Evolutionary conservation across 2,329 filamentous ascomycete genomes (phyloP).

Genomic region (Hypoxylon sp.): DNA sequence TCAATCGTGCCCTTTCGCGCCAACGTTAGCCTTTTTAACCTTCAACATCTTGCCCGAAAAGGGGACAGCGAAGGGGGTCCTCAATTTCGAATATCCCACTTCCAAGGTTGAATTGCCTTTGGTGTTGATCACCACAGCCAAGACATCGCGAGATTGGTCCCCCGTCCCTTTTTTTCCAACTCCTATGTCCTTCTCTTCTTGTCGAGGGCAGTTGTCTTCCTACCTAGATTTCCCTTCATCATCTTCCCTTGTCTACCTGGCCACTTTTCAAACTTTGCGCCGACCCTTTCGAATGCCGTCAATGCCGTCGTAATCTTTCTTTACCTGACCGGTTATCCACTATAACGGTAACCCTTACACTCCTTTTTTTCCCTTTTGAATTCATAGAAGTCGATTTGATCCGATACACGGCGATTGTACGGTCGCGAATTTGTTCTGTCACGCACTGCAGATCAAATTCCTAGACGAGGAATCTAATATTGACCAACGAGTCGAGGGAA

Average conservation of each 20-base stretch:
- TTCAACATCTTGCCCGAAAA: slow-evolving; percentile 41
- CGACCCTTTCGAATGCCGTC: slow-evolving; percentile 18
- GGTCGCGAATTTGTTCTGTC: slow-evolving; percentile 11
- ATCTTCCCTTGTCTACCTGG: slow-evolving; percentile 12
- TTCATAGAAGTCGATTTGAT: slow-evolving; percentile 1
- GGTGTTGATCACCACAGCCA: slow-evolving; percentile 44
- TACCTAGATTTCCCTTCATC: slow-evolving; percentile 1
- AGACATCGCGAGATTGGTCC: slow-evolving; percentile 43
- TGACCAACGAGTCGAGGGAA: slow-evolving; percentile 14
- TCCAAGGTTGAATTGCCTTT: slow-evolving; percentile 35
- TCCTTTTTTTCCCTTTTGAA: slow-evolving; percentile 28
- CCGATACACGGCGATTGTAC: slow-evolving; percentile 9
- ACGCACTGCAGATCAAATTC: slow-evolving; percentile 37
- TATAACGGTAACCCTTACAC: slow-evolving; percentile 32
- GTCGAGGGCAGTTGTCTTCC: not conserved
- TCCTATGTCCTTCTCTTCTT: slow-evolving; percentile 14
- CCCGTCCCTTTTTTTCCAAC: slow-evolving; percentile 33
- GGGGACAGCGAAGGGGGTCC: slow-evolving; percentile 35
- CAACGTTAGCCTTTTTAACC: slow-evolving; percentile 39
- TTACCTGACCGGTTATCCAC: slow-evolving; percentile 42
- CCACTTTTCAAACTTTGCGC: slow-evolving; percentile 20
- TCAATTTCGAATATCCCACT: slow-evolving; percentile 42
- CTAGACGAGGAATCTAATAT: slow-evolving; percentile 27
- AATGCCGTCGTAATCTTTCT: slow-evolving; percentile 38
- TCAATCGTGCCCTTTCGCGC: slow-evolving; percentile 31